Conservation (phyloP, 257 asterid genomes). For the Striga asiatica region DNA sequence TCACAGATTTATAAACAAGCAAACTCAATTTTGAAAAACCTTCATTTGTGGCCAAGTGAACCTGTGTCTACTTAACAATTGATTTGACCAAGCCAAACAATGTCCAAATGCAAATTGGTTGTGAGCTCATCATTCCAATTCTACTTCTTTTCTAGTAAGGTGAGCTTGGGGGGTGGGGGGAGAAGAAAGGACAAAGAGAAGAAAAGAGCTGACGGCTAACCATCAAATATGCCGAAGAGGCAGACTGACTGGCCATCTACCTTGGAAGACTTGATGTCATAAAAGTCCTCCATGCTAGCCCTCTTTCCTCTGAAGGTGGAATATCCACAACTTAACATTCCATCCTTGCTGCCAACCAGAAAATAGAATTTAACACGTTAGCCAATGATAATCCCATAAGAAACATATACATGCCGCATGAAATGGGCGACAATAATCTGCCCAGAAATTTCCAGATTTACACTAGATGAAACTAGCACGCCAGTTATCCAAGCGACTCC, state of each 20-base stretch:
- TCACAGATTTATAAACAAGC: not conserved
- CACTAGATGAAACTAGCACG: not conserved
- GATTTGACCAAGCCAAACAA: not conserved
- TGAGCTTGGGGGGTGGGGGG: no score
- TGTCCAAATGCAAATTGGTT: not conserved
- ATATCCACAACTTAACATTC: constrained; percentile 74
- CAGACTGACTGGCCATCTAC: constrained; percentile 65
- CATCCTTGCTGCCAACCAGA: constrained; percentile 63
- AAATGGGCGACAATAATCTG: not conserved
- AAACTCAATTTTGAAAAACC: not conserved
- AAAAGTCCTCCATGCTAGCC: constrained; percentile 66
- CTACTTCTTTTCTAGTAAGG: not conserved
- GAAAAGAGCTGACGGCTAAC: constrained; percentile 33
- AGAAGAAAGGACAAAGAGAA: no score
- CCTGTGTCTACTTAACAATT: not conserved
- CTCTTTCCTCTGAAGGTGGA: constrained; percentile 96
- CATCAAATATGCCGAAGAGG: constrained; percentile 96
- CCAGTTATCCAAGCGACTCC: constrained; percentile 8
- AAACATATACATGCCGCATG: not conserved
- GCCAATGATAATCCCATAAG: not conserved
- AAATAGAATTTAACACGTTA: not conserved
- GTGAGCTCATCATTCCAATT: no score
- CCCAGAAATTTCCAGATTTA: not conserved
- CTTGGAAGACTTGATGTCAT: constrained; percentile 65
- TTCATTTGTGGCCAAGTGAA: not conserved